Evolutionary conservation across 495 filamentous ascomycete genomes (phyloP), one percentile per base, ranked within the genome.

Genomic region (Lindgomyces ingoldianus): DNA sequence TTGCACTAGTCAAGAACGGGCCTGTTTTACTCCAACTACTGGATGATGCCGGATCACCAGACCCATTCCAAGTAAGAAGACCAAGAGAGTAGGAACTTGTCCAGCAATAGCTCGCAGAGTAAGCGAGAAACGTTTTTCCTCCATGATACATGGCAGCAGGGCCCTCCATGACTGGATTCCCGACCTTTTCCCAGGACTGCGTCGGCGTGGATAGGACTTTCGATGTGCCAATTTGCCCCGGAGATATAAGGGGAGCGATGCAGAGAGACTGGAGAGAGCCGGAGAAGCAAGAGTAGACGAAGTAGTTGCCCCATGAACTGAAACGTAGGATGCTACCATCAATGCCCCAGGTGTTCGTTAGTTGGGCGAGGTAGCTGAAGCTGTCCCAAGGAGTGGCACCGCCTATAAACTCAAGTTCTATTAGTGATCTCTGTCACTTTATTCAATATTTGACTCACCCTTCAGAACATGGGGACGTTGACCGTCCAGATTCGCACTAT

Each of bases 141-240:
- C 73, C 74, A n/a, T 74, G 74, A 57, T 73, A 80, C 41, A 75
- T 67, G 60, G 80, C 78, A 10, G 79, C 78, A 39, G 84, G 79
- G 14, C 84, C 84, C 53, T 85, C 85, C 51, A 84, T 84, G 25
- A 84, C 80, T 18, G 81, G 79, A 11, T 80, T 78, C 1, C 77
- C 76, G 16, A 81, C 79, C 0, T 73, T 76, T 57, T 84, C 82
- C 76, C 81, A 85, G 12, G 72, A 25, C 2, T 74, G 57, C 1
- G 74, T 75, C 0, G 82, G 82, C 27, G 79, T 72, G 3, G 74
- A 79, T 54, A 85, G 78, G 14, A 80, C 69, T 11, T 62, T 57
- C 1, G 50, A 41, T 3, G 63, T 26, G 9, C 74, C 76, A 21
- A 78, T 69, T 0, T 62, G 41, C 16, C 65, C 71, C 14, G 76